Evolutionary conservation across 2,329 filamentous ascomycete species (phyloP).

Genomic region (Apiospora arundinis): DNA sequence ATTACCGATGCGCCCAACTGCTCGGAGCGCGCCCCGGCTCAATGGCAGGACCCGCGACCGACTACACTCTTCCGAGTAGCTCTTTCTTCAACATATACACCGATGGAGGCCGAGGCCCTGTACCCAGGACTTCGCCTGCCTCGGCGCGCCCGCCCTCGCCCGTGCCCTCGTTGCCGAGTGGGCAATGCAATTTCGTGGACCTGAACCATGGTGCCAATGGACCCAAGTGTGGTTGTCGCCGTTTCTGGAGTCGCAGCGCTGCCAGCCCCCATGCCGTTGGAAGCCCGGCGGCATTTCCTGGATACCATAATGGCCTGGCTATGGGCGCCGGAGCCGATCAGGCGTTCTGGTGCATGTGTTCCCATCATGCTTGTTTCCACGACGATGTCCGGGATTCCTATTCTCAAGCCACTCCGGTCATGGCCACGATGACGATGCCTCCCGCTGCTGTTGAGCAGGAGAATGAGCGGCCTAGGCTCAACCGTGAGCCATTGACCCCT

Average conservation of each 20-base stretch:
- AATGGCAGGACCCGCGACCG: constrained; percentile 61
- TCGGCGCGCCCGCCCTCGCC: constrained; percentile 35
- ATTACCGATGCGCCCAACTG: constrained; percentile 41
- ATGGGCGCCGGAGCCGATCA: constrained; percentile 43
- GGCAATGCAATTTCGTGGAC: constrained; percentile 65
- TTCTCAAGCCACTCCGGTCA: constrained; percentile 25
- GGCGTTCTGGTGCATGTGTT: constrained; percentile 65
- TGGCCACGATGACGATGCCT: constrained; percentile 32
- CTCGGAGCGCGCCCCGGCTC: constrained; percentile 42
- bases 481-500: constrained; percentile 59
- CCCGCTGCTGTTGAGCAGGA: constrained; percentile 50
- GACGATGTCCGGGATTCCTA: constrained; percentile 50
- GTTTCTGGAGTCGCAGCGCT: constrained; percentile 61
- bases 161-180: constrained; percentile 50
- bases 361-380: constrained; percentile 67
- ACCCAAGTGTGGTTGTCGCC: constrained; percentile 64
- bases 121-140: constrained; percentile 36
- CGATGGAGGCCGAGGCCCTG: constrained; percentile 46
- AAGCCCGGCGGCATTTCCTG: constrained; percentile 34
- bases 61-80: constrained; percentile 48
- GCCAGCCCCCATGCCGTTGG: constrained; percentile 38
- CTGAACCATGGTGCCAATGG: constrained; percentile 57
- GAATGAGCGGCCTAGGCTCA: constrained; percentile 56
- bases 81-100: constrained; percentile 63
- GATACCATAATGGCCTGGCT: constrained; percentile 33